Percentiles rank a stretch among this genome's conserved stretches.
Evolutionary conservation across 352 stramenopile genomes (phyloP).

Genomic region (Plasmopara viticola): DNA sequence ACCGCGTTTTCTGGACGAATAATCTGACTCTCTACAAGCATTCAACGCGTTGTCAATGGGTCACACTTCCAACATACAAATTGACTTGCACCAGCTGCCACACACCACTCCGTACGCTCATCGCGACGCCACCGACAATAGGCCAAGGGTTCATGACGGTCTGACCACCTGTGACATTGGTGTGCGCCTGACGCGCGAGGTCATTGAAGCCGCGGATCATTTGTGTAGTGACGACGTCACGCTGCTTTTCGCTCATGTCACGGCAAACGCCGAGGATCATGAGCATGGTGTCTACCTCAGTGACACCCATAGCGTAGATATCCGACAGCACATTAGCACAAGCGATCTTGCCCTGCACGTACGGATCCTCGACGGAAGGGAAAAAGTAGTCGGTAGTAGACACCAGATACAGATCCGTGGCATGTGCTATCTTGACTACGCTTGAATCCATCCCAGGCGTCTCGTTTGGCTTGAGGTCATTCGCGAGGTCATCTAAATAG

Average conservation of each 20-base stretch:
- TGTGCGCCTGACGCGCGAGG: constrained; percentile 75
- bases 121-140: constrained; percentile 92
- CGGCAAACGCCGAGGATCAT: constrained; percentile 92
- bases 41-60: not conserved
- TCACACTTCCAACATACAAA: not conserved
- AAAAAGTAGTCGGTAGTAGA: constrained; percentile 97
- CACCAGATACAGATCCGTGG: constrained; percentile 82
- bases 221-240: constrained; percentile 89
- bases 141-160: constrained; percentile 96
- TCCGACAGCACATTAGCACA: constrained; percentile 93
- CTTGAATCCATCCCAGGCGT: constrained; percentile 87
- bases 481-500: constrained; percentile 84
- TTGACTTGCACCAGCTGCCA: not conserved
- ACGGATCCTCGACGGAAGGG: constrained; percentile 91
- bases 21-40: constrained; percentile 55
- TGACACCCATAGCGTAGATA: constrained; percentile 92
- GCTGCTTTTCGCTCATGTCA: constrained; percentile 89
- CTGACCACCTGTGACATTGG: constrained; percentile 91
- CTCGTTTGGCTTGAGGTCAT: constrained; percentile 90
- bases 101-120: constrained; percentile 77
- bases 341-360: constrained; percentile 89
- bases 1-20: constrained; percentile 88
- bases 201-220: constrained; percentile 94
- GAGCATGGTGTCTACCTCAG: constrained; percentile 92
- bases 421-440: constrained; percentile 85